Evolutionary conservation across 2,329 filamentous ascomycete species (phyloP), one percentile per base, ranked within the genome.

Genomic region (Coleophoma cylindrospora): DNA sequence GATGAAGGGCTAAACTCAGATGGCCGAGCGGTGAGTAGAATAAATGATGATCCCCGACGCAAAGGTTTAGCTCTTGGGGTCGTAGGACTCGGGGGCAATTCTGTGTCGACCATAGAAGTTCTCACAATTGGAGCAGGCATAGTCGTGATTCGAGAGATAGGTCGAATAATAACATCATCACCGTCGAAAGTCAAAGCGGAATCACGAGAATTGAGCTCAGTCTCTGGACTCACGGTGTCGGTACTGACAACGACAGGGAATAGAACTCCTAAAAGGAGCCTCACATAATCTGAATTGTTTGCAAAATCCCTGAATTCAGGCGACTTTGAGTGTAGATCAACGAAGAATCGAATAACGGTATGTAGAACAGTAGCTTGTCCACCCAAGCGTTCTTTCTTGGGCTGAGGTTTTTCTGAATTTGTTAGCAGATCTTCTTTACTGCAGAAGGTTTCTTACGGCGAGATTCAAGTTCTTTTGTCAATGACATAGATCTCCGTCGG

Each of bases 161-260:
- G 77, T 13, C 88, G 83, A 53, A 95, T 87, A 21, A 91, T 86
- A 1, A 96, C 86, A 67, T 92, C 89, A 41, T 86, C 84, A 1
- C 90, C 90, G 57, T 94, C 89, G 57, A 96, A 95, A 0, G 83
- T 92, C 50, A 96, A 77, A 1, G 83, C 80, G 11, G 88, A 88
- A 57, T 91, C 86, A 59, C 87, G 80, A 14, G 90, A 91, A 59
- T 90, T 84, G n/a, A 97, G 71, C 66, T 99, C 94, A 0, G 84
- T 88, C 60, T 94, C 88, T 0, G 94, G 84, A 49, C 81, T 86
- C 37, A 96, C 85, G 19, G 84, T 79, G 67, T 96, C 90, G 12
- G 89, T 85, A 58, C 89, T 92, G 22, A 96, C 91, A 45, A 96
- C 80, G 15, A 94, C 82, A 2, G 94, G 91, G 64, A 94, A 99